These are phyloP conservation scores for Penicillium vulpinum DNA, from an alignment of 2,329 filamentous ascomycete species.

Conservation along the genomic window DNA sequence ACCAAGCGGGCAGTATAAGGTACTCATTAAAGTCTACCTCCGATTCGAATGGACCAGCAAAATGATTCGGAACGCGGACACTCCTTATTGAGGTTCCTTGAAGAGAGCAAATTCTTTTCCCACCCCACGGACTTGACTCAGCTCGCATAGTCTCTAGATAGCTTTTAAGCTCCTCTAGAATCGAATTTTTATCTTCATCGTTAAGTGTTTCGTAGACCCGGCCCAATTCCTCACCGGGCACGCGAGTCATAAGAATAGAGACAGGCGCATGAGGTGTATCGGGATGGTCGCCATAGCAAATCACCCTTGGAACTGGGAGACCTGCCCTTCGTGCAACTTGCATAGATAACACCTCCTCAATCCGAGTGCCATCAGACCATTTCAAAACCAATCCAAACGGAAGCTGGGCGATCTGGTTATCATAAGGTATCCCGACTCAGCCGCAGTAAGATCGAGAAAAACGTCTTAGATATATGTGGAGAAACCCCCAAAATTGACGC, in stretches of 20 bases:
- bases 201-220: slow-evolving; percentile 32
- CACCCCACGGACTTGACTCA: slow-evolving; percentile 31
- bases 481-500: slow-evolving; percentile 31
- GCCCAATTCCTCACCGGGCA: slow-evolving; percentile 37
- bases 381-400: slow-evolving; percentile 42
- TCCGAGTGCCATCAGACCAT: slow-evolving; percentile 38
- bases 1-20: slow-evolving; percentile 26
- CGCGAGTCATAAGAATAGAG: slow-evolving; percentile 43
- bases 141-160: slow-evolving; percentile 35
- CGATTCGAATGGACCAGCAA: slow-evolving; percentile 27
- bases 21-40: slow-evolving; percentile 33
- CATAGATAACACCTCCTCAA: slow-evolving; percentile 39
- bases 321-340: slow-evolving; percentile 32
- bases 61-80: slow-evolving; percentile 29
- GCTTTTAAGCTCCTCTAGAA: slow-evolving; percentile 31
- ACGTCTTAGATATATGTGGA: slow-evolving; percentile 28
- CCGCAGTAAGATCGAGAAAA: slow-evolving; percentile 35
- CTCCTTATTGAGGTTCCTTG: slow-evolving; percentile 30
- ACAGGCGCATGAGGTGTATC: slow-evolving; percentile 32
- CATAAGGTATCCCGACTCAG: slow-evolving; percentile 30
- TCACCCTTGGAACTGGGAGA: slow-evolving; percentile 35
- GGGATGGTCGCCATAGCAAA: slow-evolving; percentile 37
- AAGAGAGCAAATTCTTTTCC: slow-evolving; percentile 31
- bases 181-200: slow-evolving; percentile 26
- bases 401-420: slow-evolving; percentile 37